Evolutionary conservation across 768 basidiomycete species (phyloP).

Genomic region (Boletus pseudo-olivaceus): DNA sequence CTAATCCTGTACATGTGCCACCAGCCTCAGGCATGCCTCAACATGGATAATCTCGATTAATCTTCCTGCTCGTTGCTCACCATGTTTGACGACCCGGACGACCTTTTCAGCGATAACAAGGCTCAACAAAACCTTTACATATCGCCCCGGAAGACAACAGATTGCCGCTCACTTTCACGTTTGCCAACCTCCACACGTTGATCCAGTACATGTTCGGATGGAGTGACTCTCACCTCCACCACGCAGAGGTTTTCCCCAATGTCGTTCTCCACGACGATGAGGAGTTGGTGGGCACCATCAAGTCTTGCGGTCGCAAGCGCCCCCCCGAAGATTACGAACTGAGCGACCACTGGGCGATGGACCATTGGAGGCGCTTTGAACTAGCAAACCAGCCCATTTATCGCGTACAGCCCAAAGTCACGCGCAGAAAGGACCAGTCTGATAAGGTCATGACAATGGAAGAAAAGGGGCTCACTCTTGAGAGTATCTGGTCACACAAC

Average conservation of each 20-base stretch:
- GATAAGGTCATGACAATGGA: conserved; percentile 16
- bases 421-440: background rate
- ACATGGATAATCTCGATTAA: background rate
- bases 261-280: conserved; percentile 17
- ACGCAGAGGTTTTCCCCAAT: conserved; percentile 19
- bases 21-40: background rate
- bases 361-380: conserved; percentile 15
- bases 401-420: conserved; percentile 11
- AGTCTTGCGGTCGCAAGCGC: conserved; percentile 19
- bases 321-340: conserved; percentile 16
- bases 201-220: conserved; percentile 34
- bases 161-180: conserved; percentile 28
- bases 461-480: conserved; percentile 20
- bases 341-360: background rate
- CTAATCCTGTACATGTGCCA: background rate
- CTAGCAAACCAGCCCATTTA: conserved; percentile 18
- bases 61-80: background rate
- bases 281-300: conserved; percentile 17
- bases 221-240: conserved; percentile 24
- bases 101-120: background rate
- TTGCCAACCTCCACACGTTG: conserved; percentile 29
- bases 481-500: conserved; percentile 25
- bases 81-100: conserved; percentile 10
- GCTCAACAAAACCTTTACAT: background rate
- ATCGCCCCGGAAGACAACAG: conserved; percentile 9